Evolutionary conservation across 2,329 filamentous ascomycete species (phyloP).

Genomic region (Aspergillus carbonarius): DNA sequence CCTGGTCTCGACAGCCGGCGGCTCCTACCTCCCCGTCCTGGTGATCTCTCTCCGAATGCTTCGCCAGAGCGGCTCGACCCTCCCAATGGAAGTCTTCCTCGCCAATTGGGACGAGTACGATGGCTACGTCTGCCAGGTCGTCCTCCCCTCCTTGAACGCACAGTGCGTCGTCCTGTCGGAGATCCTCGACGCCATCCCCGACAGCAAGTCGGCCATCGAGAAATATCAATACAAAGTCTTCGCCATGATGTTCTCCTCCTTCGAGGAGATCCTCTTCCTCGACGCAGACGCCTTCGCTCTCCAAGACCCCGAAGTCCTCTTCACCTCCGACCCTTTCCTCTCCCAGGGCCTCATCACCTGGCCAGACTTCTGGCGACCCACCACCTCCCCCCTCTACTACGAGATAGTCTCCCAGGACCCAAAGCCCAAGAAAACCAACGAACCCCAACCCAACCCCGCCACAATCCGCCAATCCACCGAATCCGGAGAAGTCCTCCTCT

Average conservation of each 20-base stretch:
- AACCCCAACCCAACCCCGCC: slow-evolving; percentile 29
- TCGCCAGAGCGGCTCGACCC: slow-evolving; percentile 18
- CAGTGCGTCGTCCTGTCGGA: slow-evolving; percentile 41
- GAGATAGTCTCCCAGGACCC: slow-evolving; percentile 42
- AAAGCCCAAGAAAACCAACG: not conserved
- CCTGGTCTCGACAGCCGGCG: slow-evolving; percentile 39
- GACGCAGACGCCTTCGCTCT: slow-evolving; percentile 56
- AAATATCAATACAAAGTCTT: slow-evolving; percentile 57
- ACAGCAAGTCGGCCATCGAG: slow-evolving; percentile 24
- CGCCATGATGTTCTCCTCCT: slow-evolving; percentile 56
- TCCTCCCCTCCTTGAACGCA: slow-evolving; percentile 37
- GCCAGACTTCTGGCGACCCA: slow-evolving; percentile 52
- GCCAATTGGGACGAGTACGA: slow-evolving; percentile 33
- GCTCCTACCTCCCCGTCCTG: slow-evolving; percentile 20
- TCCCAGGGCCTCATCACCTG: slow-evolving; percentile 56
- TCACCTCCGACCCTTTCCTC: slow-evolving; percentile 50
- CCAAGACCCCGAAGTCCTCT: slow-evolving; percentile 42
- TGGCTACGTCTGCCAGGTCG: slow-evolving; percentile 33
- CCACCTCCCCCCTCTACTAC: slow-evolving; percentile 39
- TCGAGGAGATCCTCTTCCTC: slow-evolving; percentile 56
- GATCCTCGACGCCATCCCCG: slow-evolving; percentile 15
- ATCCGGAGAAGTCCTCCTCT: slow-evolving; percentile 33
- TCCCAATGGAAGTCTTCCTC: slow-evolving; percentile 22
- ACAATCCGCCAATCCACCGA: slow-evolving; percentile 34
- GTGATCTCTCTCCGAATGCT: slow-evolving; percentile 24